A percentile compares a stretch with the other conserved stretches of the same genome.
Evolutionary conservation across 257 asterid genomes (phyloP).

Genomic region (Forsythia suspensa): DNA sequence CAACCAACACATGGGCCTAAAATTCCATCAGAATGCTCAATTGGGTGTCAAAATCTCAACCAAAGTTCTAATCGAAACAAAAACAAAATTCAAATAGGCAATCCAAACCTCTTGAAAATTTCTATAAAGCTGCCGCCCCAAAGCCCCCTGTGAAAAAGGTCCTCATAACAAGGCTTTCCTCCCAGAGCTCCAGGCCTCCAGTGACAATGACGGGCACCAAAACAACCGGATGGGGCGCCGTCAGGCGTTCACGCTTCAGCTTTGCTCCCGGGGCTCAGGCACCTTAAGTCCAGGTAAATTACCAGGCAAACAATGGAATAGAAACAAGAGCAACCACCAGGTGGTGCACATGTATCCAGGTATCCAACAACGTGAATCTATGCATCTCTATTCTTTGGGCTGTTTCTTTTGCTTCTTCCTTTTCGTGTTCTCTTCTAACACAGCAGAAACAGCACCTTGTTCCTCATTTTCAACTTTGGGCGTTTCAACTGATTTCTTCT

Average conservation of each 20-base stretch:
- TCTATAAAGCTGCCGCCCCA: constrained; percentile 89
- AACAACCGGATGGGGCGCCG: constrained; percentile 72
- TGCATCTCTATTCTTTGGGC: constrained; percentile 54
- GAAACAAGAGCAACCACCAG: constrained; percentile 71
- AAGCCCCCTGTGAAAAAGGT: constrained; percentile 70
- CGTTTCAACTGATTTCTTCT: constrained; percentile 14
- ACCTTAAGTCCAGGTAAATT: constrained; percentile 46
- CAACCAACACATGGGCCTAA: too few relatives aligned
- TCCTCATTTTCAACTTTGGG: constrained; percentile 21
- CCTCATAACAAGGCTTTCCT: constrained; percentile 80
- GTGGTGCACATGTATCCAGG: constrained; percentile 64
- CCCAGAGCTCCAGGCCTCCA: constrained; percentile 96
- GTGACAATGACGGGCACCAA: constrained; percentile 88
- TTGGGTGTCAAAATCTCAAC: background rate
- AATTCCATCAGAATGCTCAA: background rate
- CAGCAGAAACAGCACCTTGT: background rate
- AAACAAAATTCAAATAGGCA: background rate
- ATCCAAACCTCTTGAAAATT: constrained; percentile 65
- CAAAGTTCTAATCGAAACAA: background rate
- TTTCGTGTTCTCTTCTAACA: constrained; percentile 20
- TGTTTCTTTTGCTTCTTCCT: constrained; percentile 15
- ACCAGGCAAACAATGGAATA: constrained; percentile 47
- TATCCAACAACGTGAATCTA: constrained; percentile 64
- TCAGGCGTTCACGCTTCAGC: constrained; percentile 57
- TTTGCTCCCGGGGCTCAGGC: constrained; percentile 59